Evolutionary conservation across 495 filamentous ascomycete species (phyloP), one percentile per base, ranked within the genome.

Genomic region (Aspergillus campestris): DNA sequence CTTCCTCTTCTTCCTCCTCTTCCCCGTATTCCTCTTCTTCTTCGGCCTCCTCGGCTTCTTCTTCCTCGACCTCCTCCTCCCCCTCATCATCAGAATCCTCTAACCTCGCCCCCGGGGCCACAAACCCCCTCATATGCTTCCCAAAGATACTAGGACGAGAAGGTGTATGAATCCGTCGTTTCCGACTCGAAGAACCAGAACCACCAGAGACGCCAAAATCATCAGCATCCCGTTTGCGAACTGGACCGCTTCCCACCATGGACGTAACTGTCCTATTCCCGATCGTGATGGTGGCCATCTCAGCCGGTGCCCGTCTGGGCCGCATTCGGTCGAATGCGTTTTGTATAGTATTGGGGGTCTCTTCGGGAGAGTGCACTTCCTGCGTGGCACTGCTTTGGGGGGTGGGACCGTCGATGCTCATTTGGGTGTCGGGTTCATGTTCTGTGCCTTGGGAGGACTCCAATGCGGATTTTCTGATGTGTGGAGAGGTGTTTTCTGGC

Each of bases 201-300:
- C 41, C 40, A 7, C 56, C 38, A 30, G 18, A 24, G 18, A 24
- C 18, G 18, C 44, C 49, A 6, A 57, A 44, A 45, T 40, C 34
- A 31, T 45, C 57, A 5, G 53, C 56, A 13, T 61, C 48, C 15
- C 68, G 57, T 41, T 71, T 72, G 45, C 65, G 70, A 28, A 65
- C 61, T 1, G 60, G 31, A 42, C 68, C 64, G 51, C 66, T 74
- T 9, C 79, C 80, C 47, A 85, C 61, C 36, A 76, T 66, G 0
- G 77, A 74, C 6, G 70, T 89, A 14, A 89, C 80, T 0, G 87
- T 89, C 33, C 78, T 79, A 42, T 85, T 76, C 3, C 88, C 91
- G 43, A 97, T 85, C 0, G 88, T 95, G 29, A 97, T 92, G 3
- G 87, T 95, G 29, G 91, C 89, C 40, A 82, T 69, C 57, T 89